phyloP scores from a whole-genome alignment of 495 filamentous ascomycete species.

The Neurospora tetrasperma region DNA sequence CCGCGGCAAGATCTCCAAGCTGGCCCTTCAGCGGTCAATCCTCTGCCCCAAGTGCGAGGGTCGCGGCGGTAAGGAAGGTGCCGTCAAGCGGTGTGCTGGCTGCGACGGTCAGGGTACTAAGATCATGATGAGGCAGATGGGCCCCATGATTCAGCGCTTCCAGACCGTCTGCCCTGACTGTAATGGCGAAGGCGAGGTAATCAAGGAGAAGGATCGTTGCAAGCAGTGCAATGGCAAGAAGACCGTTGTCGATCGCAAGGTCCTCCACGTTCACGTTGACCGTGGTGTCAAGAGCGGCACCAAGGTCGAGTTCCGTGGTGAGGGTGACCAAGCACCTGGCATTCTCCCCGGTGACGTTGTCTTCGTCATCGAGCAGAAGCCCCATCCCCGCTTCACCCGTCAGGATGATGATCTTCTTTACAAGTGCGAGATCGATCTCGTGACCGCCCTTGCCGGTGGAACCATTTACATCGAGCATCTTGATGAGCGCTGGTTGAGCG shows the following conservation, averaged over 20 bases:
- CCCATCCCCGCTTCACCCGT: conserved; percentile 86
- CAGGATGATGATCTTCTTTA: conserved; percentile 96
- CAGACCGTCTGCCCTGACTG: conserved; percentile 99
- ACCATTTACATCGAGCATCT: conserved; percentile 88
- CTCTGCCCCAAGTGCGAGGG: conserved; percentile 94
- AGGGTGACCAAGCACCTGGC: conserved; percentile 94
- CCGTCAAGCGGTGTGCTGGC: conserved; percentile 79
- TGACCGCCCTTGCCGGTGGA: conserved; percentile 89
- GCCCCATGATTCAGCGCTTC: conserved; percentile 99
- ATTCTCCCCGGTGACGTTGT: conserved; percentile 88
- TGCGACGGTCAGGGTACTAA: conserved; percentile 96
- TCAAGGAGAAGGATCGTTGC: conserved; percentile 93
- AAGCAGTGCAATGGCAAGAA: conserved; percentile 94
- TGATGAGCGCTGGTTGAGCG: conserved; percentile 90
- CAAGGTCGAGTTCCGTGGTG: conserved; percentile 91
- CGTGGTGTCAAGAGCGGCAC: conserved; percentile 85
- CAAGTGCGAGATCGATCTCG: conserved; percentile 88
- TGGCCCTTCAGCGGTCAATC: conserved; percentile 93
- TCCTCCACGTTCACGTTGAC: conserved; percentile 96
- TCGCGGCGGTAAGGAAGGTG: conserved; percentile 93
- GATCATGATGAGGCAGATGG: conserved; percentile 99
- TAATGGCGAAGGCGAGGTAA: conserved; percentile 90
- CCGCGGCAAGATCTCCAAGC: conserved; percentile 92
- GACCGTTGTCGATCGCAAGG: conserved; percentile 93
- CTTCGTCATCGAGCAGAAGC: conserved; percentile 98